These are phyloP conservation scores for Bryoerythrophyllum caledonicum DNA, from an alignment of 225 moss, liverwort and hornwort species.

Conservation along the genomic window DNA sequence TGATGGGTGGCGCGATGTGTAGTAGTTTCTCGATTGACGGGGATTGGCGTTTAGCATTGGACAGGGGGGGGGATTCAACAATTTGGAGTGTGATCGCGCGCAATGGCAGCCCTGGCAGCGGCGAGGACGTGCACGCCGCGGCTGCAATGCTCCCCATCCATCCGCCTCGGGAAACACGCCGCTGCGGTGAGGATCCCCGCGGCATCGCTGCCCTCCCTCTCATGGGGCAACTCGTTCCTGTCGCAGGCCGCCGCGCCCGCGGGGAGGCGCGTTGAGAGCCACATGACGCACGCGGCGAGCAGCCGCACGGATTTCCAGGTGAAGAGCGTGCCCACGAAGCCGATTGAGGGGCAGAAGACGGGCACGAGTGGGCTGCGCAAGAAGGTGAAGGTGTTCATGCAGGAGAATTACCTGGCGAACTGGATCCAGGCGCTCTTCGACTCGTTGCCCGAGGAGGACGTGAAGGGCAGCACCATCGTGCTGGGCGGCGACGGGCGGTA, in stretches of 20 bases:
- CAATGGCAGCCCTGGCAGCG: constrained; percentile 44
- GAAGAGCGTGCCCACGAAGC: constrained; percentile 59
- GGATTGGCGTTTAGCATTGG: constrained; percentile 17
- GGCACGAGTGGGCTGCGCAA: constrained; percentile 92
- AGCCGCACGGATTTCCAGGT: constrained; percentile 53
- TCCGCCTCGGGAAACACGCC: neutral
- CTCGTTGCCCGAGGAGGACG: constrained; percentile 72
- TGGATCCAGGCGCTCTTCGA: constrained; percentile 97
- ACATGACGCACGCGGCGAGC: constrained; percentile 48
- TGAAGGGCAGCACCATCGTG: constrained; percentile 82
- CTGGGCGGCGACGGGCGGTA: constrained; percentile 96
- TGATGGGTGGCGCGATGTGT: neutral
- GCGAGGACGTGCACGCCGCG: constrained; percentile 20
- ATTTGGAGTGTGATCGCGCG: neutral
- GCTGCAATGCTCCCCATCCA: constrained; percentile 25
- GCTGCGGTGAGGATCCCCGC: constrained; percentile 22
- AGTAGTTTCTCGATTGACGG: neutral
- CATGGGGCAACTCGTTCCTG: constrained; percentile 38
- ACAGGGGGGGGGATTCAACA: neutral
- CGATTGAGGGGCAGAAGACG: constrained; percentile 94
- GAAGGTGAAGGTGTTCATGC: constrained; percentile 92
- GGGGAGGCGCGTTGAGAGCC: constrained; percentile 24
- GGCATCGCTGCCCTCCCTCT: constrained; percentile 21
- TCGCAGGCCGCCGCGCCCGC: neutral
- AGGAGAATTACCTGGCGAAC: constrained; percentile 86